These are phyloP conservation scores for Dissophora ornata DNA, from an alignment of 192 early-diverging fungal genomes.

Conservation along the genomic window DNA sequence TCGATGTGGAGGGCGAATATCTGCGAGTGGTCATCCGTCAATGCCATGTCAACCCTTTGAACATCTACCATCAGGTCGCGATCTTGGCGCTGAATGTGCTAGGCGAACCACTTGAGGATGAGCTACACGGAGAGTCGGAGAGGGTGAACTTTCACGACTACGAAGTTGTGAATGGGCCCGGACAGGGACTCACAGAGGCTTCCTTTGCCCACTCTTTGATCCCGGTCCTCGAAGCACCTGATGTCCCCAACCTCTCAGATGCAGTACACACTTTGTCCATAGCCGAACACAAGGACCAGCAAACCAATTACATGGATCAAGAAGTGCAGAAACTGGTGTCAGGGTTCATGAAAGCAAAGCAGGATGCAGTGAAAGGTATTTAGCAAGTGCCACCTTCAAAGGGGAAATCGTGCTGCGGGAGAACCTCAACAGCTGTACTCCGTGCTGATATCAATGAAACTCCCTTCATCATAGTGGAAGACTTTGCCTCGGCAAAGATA, in stretches of 20 bases:
- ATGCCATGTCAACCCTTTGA: constrained; percentile 77
- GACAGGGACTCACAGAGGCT: constrained; percentile 38
- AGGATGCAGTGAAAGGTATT: constrained; percentile 47
- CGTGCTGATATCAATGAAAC: too few species aligned
- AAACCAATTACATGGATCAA: constrained; percentile 31
- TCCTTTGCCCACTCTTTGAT: constrained; percentile 7
- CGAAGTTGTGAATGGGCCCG: constrained; percentile 50
- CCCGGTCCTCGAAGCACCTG: constrained; percentile 6
- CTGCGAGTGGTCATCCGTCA: constrained; percentile 74
- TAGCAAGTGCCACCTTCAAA: too few species aligned
- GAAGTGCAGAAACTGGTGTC: constrained; percentile 17
- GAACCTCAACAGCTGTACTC: too few species aligned
- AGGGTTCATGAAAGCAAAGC: constrained; percentile 45
- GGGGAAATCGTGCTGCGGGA: too few species aligned
- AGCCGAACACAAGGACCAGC: constrained; percentile 35
- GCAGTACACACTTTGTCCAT: constrained; percentile 27
- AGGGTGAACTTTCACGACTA: constrained; percentile 40
- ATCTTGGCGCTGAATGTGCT: constrained; percentile 71
- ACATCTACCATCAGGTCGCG: constrained; percentile 80
- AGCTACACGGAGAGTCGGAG: constrained; percentile 37
- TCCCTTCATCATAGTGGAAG: constrained; percentile 70
- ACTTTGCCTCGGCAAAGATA: constrained; percentile 70
- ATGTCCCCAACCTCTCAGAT: constrained; percentile 15
- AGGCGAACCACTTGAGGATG: constrained; percentile 61
- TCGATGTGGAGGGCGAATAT: constrained; percentile 75